Evolutionary conservation across 139 green algal genomes (phyloP).

Genomic region (Chlorella sp.): DNA sequence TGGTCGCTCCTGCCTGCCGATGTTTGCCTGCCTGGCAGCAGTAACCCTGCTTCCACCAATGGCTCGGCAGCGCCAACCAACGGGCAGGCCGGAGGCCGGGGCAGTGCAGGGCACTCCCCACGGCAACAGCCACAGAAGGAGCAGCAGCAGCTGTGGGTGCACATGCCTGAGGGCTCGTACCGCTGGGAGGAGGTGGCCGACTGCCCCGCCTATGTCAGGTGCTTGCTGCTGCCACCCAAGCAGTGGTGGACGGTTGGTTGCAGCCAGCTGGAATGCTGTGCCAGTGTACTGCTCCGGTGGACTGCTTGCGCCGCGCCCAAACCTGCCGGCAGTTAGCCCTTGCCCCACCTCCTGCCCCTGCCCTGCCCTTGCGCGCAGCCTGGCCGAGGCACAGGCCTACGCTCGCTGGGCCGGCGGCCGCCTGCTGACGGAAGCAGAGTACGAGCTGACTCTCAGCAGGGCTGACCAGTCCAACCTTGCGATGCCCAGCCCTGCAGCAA

Average conservation of each 20-base stretch:
- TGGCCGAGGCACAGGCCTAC: slow-evolving; percentile 67
- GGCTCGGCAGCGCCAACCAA: no score
- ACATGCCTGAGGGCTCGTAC: slow-evolving; percentile 47
- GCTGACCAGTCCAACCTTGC: no score
- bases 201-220: slow-evolving; percentile 41
- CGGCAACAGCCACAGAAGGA: neutral
- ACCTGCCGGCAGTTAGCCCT: no score
- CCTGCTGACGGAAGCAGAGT: slow-evolving; percentile 72
- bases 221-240: no score
- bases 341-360: no score
- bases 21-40: neutral
- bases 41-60: neutral
- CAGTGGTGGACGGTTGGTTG: no score
- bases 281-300: no score
- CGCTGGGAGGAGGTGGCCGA: slow-evolving; percentile 30
- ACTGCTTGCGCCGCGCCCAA: no score
- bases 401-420: slow-evolving; percentile 32
- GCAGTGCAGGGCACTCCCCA: no score
- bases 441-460: neutral
- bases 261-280: no score
- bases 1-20: slow-evolving; percentile 43
- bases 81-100: no score
- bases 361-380: slow-evolving; percentile 36
- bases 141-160: slow-evolving; percentile 46
- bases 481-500: no score